Percentiles rank a stretch among this genome's conserved stretches.
These are phyloP conservation scores for Solanum chiquidenum DNA, from an alignment of 257 asterid species.

Conservation along the genomic window DNA sequence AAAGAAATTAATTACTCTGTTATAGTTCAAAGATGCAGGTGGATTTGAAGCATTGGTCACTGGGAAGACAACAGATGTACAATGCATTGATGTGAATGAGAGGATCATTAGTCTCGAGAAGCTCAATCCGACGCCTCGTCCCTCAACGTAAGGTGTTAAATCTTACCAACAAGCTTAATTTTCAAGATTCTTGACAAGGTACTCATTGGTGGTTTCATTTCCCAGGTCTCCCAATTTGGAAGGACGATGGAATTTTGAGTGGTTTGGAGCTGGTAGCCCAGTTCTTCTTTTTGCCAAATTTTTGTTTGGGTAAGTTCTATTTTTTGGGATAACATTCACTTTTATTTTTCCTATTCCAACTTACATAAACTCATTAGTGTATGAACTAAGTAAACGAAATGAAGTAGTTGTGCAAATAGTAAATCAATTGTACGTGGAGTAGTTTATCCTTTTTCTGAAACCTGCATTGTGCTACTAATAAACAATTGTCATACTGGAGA, in stretches of 20 bases:
- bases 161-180: conserved; percentile 1
- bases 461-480: neutral
- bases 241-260: conserved; percentile 67
- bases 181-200: neutral
- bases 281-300: conserved; percentile 51
- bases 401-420: neutral
- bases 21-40: conserved; percentile 76
- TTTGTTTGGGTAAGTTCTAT: conserved; percentile 48
- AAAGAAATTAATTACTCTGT: neutral
- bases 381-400: neutral
- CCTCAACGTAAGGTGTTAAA: conserved; percentile 72
- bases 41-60: conserved; percentile 65
- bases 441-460: neutral
- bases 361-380: neutral
- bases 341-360: neutral
- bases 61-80: conserved; percentile 50
- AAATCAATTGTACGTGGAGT: neutral
- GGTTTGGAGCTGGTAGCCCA: conserved; percentile 76
- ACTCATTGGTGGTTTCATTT: conserved; percentile 12
- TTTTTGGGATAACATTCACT: neutral
- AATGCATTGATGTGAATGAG: conserved; percentile 67
- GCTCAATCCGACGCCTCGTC: conserved; percentile 84
- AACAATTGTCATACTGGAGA: neutral
- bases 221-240: conserved; percentile 66
- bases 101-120: conserved; percentile 67